A percentile compares a stretch with the other conserved stretches of the same genome.
Conservation (phyloP, 352 stramenopile genomes). For the Sclerospora graminicola region DNA sequence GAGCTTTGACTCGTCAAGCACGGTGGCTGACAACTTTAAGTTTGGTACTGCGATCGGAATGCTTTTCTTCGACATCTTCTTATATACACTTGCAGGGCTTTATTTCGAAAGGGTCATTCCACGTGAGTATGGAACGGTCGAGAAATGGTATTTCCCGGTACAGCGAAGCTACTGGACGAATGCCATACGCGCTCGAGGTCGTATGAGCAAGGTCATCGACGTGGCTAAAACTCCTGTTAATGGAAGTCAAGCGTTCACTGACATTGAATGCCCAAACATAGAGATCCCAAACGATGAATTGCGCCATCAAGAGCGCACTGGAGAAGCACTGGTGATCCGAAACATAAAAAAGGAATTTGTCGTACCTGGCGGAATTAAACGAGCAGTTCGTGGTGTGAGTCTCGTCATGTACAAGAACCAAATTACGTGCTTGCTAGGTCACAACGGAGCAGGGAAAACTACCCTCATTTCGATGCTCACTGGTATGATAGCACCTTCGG, state of each 20-base stretch:
- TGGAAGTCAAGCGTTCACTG: too few relatives aligned
- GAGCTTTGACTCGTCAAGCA: slow-evolving; percentile 26
- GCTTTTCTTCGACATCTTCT: slow-evolving; percentile 77
- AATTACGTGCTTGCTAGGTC: slow-evolving; percentile 86
- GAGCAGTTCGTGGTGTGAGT: slow-evolving; percentile 72
- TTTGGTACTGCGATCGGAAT: slow-evolving; percentile 54
- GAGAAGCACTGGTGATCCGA: slow-evolving; percentile 31
- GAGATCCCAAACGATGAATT: slow-evolving; percentile 29
- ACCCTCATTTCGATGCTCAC: slow-evolving; percentile 89
- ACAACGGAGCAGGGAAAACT: slow-evolving; percentile 88
- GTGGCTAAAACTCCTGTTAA: slow-evolving; percentile 26
- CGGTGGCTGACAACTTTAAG: slow-evolving; percentile 50
- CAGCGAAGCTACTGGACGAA: slow-evolving; percentile 71
- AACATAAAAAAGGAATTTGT: slow-evolving; percentile 54
- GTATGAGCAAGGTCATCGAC: slow-evolving; percentile 19
- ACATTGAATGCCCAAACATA: too few relatives aligned
- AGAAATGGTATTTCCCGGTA: slow-evolving; percentile 90
- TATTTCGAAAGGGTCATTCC: slow-evolving; percentile 92
- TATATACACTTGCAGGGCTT: slow-evolving; percentile 83
- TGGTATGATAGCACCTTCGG: slow-evolving; percentile 51
- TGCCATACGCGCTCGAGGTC: slow-evolving; percentile 1
- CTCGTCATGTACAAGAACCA: slow-evolving; percentile 87
- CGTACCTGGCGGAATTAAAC: slow-evolving; percentile 60
- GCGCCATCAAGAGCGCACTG: slow-evolving; percentile 23
- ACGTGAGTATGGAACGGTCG: slow-evolving; percentile 81